Conservation (phyloP, 164 flowering plant species). For the Santalum album region DNA sequence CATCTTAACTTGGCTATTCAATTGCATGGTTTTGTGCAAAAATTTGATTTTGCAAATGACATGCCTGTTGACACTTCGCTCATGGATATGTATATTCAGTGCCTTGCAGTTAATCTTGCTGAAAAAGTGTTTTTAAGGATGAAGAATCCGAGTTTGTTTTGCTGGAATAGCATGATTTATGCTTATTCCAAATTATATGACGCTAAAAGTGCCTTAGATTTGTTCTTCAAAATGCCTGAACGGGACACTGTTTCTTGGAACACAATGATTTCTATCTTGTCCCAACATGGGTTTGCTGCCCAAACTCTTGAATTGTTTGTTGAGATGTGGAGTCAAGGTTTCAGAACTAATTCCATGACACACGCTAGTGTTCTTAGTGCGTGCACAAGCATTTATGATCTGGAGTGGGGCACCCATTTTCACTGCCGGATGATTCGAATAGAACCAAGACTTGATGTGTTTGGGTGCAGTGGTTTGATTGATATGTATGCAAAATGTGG, state of each 20-base stretch:
- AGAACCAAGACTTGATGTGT: constrained; percentile 27
- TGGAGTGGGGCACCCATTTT: constrained; percentile 51
- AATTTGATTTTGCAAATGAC: constrained; percentile 19
- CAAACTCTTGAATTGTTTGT: constrained; percentile 29
- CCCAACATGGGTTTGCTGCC: constrained; percentile 30
- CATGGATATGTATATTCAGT: constrained; percentile 35
- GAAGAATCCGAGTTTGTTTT: constrained; percentile 29
- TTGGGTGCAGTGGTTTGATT: constrained; percentile 38
- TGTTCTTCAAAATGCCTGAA: constrained; percentile 35
- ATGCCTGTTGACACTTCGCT: constrained; percentile 16
- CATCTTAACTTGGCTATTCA: constrained; percentile 20
- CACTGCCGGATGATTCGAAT: constrained; percentile 40
- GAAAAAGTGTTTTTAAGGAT: constrained; percentile 24
- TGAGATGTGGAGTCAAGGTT: constrained; percentile 42
- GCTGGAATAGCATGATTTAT: constrained; percentile 48
- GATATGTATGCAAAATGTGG: constrained; percentile 62
- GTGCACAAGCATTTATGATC: constrained; percentile 30
- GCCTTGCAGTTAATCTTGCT: constrained; percentile 22
- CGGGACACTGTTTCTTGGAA: constrained; percentile 42
- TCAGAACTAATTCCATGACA: constrained; percentile 35
- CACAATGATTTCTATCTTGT: constrained; percentile 39
- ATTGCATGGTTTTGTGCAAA: constrained; percentile 28
- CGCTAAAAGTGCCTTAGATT: constrained; percentile 17
- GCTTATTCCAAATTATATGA: constrained; percentile 33
- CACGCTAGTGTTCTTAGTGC: constrained; percentile 50